Evolutionary conservation across 495 filamentous ascomycete genomes (phyloP), one percentile per base, ranked within the genome.

Genomic region (Thozetella sp.): DNA sequence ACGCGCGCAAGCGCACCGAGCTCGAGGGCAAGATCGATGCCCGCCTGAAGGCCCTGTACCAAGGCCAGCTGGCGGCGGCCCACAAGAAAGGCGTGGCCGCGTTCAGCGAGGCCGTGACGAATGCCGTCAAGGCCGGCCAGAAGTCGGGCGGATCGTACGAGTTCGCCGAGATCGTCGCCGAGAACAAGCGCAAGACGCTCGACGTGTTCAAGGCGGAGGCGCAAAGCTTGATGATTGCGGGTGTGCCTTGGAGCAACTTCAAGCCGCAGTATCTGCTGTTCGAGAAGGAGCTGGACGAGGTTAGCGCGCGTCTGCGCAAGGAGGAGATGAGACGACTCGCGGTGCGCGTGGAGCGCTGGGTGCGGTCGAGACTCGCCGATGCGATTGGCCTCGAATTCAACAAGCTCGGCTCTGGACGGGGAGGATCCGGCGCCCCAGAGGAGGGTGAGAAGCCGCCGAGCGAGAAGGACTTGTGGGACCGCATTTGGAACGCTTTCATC

Each of bases 291-390:
- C 81, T 99, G 20, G 88, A 93, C 59, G 90, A 95, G 63, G 91
- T 94, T 62, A 95, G 92, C 60, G 80, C 82, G 23, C 84, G 88
- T 17, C 78, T 99, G 61, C 83, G 95, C 53, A 90, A 91, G 62
- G 95, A 99, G 64, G 95, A 99, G 74, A 97, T 99, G 93, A 84
- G 93, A 55, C 88, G 95, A 15, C 80, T 99, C 53, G 95, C 95
- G 1, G 92, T 85, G 19, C 85, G 95, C 15, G 88, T 97, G 25
- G 95, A 99, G 76, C 85, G 93, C 51, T 97, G 92, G 90, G 95
- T 99, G 57, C 87, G 88, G 64, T 90, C 90, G 59, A 87, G 93
- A 22, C 81, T 99, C 10, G 86, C 85, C 25, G 96, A 99, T 69
- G 91, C 90, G 22, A 84, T 99, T 22, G 92, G 93, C 25, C 75